Evolutionary conservation across 257 asterid genomes (phyloP).

Genomic region (Nicotiana noctiflora): DNA sequence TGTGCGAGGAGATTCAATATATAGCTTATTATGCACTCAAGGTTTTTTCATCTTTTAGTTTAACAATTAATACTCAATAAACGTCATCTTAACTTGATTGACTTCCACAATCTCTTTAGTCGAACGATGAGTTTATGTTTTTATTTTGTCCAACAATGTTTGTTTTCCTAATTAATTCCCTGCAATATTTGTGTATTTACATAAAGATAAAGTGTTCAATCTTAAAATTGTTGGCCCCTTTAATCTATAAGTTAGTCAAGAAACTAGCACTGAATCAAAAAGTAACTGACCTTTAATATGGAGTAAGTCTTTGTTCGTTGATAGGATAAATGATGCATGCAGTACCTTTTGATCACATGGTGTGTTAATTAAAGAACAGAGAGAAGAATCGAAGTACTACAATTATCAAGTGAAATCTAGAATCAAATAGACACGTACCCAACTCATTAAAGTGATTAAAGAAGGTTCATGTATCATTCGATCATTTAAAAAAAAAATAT

Average conservation of each 20-base stretch:
- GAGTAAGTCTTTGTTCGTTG: conserved; percentile 15
- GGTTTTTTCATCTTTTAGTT: neutral
- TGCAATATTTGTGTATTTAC: neutral
- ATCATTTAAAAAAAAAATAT: too few relatives aligned
- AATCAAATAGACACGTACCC: neutral
- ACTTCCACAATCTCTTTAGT: neutral
- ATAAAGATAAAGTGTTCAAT: neutral
- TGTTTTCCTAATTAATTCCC: neutral
- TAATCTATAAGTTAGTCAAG: neutral
- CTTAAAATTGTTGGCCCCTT: neutral
- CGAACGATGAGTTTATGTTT: neutral
- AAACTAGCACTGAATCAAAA: neutral
- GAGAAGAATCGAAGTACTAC: conserved; percentile 3
- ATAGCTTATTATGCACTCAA: neutral
- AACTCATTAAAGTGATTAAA: conserved; percentile 11
- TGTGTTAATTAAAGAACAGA: conserved; percentile 13
- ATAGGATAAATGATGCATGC: conserved; percentile 9
- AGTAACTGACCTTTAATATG: neutral
- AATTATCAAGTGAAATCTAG: conserved; percentile 13
- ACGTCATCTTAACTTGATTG: neutral
- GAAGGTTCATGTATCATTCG: conserved; percentile 15
- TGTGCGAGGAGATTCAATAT: neutral
- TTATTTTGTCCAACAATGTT: neutral
- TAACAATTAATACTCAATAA: neutral
- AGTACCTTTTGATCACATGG: conserved; percentile 27